A percentile compares a stretch with the other conserved stretches of the same genome.
Evolutionary conservation across 2,329 filamentous ascomycete genomes (phyloP).

Genomic region (Hypoxylon sp.): DNA sequence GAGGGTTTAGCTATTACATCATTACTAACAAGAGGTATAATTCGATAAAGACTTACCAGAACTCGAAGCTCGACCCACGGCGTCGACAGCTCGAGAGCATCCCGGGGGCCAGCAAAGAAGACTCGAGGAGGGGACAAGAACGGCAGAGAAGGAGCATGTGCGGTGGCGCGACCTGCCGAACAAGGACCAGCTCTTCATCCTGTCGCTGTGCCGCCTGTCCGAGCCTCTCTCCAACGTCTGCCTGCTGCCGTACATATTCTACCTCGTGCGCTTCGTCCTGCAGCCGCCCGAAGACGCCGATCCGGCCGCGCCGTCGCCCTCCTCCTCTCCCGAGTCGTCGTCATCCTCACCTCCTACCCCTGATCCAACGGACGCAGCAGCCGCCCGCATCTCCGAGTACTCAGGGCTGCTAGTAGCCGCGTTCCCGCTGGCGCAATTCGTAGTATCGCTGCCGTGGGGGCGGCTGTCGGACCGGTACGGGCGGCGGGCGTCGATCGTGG

Average conservation of each 20-base stretch:
- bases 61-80: slow-evolving; percentile 6
- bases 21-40: slow-evolving; percentile 3
- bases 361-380: slow-evolving; percentile 46
- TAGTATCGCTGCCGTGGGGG: slow-evolving; percentile 75
- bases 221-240: slow-evolving; percentile 74
- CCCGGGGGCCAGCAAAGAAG: slow-evolving; percentile 5
- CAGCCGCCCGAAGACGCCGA: slow-evolving; percentile 42
- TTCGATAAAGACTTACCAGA: slow-evolving; percentile 14
- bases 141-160: slow-evolving; percentile 24
- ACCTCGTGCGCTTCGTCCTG: slow-evolving; percentile 72
- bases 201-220: slow-evolving; percentile 53
- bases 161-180: slow-evolving; percentile 49
- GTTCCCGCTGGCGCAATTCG: slow-evolving; percentile 74
- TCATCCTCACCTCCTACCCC: not conserved
- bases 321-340: not conserved
- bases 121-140: not conserved
- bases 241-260: slow-evolving; percentile 74
- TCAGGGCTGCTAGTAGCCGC: slow-evolving; percentile 73
- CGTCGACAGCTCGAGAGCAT: slow-evolving; percentile 6
- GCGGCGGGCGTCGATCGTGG: slow-evolving; percentile 68
- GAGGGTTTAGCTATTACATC: not conserved
- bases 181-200: slow-evolving; percentile 49
- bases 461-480: slow-evolving; percentile 64
- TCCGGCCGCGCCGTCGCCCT: not conserved
- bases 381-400: slow-evolving; percentile 70